phyloP scores from a whole-genome alignment of 1,284 basidiomycete genomes.

The Ceratobasidium sp. region DNA sequence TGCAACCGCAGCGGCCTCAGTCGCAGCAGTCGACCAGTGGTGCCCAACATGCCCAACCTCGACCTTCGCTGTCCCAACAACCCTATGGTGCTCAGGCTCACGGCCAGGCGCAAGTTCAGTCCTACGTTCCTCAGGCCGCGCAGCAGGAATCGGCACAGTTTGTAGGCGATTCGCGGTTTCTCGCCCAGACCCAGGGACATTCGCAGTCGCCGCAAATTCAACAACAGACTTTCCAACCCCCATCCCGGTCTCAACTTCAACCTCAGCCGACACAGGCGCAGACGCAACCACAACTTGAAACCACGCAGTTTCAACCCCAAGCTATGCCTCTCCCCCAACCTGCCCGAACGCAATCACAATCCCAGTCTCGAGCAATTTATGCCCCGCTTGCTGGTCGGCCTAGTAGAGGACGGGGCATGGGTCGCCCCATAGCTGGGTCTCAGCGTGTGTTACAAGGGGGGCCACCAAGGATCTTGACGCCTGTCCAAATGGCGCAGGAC shows the following conservation, averaged over 20 bases:
- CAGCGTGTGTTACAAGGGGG: constrained; percentile 36
- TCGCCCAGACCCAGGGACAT: neutral
- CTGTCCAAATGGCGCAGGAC: constrained; percentile 8
- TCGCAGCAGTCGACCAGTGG: neutral
- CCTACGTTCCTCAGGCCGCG: neutral
- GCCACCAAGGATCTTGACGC: constrained; percentile 17
- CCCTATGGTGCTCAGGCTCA: constrained; percentile 1
- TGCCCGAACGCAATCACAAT: neutral
- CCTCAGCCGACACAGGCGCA: neutral
- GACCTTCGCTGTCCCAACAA: neutral
- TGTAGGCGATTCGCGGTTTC: neutral
- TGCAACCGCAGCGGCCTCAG: constrained; percentile 7
- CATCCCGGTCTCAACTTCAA: neutral
- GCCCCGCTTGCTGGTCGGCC: constrained; percentile 35
- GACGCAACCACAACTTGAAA: neutral
- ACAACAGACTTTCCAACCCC: neutral
- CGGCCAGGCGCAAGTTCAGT: neutral
- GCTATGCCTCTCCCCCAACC: neutral
- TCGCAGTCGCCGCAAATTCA: constrained; percentile 3
- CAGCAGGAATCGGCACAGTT: neutral
- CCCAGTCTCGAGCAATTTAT: constrained; percentile 6
- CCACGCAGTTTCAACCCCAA: neutral
- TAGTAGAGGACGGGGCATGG: constrained; percentile 22
- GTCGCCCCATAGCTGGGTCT: constrained; percentile 16
- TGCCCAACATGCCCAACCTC: neutral